phyloP scores from a whole-genome alignment of 164 flowering plant species.

The Buxus sempervirens region DNA sequence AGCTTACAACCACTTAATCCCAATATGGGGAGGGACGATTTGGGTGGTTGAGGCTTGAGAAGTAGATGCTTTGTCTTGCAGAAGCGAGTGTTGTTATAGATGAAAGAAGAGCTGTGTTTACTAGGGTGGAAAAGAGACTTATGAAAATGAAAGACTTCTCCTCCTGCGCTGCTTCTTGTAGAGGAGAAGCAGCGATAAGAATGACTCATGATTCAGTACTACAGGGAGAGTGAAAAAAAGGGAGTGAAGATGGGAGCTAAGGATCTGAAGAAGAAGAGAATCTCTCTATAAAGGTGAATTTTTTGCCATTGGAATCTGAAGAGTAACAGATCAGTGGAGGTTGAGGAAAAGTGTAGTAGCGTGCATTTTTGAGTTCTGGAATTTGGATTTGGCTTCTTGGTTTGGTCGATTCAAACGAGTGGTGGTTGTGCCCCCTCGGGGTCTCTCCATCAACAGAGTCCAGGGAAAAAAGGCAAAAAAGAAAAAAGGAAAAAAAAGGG shows the following conservation, averaged over 20 bases:
- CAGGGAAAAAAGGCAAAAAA: too few relatives aligned
- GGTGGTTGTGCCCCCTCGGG: slow-evolving; percentile 25
- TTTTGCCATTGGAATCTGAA: slow-evolving; percentile 38
- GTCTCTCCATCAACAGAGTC: slow-evolving; percentile 6
- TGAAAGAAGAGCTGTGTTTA: slow-evolving; percentile 14
- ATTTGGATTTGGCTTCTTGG: slow-evolving; percentile 23
- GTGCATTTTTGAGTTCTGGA: slow-evolving; percentile 14
- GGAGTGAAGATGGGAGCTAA: background rate
- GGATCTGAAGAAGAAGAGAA: slow-evolving; percentile 11
- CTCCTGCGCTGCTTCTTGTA: slow-evolving; percentile 30
- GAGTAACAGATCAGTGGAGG: slow-evolving; percentile 12
- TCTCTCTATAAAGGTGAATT: slow-evolving; percentile 29
- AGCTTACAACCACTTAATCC: slow-evolving; percentile 21
- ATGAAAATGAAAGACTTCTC: slow-evolving; percentile 20
- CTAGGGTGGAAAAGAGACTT: slow-evolving; percentile 27
- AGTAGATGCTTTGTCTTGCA: slow-evolving; percentile 17
- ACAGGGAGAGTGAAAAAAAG: background rate
- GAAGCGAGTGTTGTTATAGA: slow-evolving; percentile 11
- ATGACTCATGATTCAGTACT: slow-evolving; percentile 40
- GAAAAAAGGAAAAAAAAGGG: too few relatives aligned
- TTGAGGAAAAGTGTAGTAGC: slow-evolving; percentile 17
- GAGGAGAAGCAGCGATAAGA: slow-evolving; percentile 44
- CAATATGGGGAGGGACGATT: slow-evolving; percentile 20
- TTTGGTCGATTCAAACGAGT: slow-evolving; percentile 33
- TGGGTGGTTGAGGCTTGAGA: slow-evolving; percentile 23